Evolutionary conservation across 805 yeast species (phyloP).

Genomic region (Yamadazyma tumulicola): DNA sequence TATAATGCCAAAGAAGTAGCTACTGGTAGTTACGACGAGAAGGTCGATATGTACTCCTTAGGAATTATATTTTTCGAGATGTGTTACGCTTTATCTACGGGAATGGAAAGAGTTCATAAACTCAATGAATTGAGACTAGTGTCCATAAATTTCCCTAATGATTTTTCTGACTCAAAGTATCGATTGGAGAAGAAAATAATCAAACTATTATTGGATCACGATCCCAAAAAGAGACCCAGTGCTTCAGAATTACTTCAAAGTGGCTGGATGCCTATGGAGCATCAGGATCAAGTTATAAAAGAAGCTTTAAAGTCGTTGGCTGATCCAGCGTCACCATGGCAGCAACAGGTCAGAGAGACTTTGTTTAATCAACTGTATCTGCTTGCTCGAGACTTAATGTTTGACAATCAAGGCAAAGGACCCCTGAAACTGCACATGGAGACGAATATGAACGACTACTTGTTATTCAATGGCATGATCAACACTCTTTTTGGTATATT

Average conservation of each 20-base stretch:
- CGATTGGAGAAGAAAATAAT: slow-evolving; percentile 67
- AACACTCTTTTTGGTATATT: slow-evolving; percentile 62
- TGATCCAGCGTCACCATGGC: slow-evolving; percentile 92
- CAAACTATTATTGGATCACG: slow-evolving; percentile 65
- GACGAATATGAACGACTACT: slow-evolving; percentile 38
- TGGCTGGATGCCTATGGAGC: slow-evolving; percentile 82
- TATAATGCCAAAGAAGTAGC: slow-evolving; percentile 90
- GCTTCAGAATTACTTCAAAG: slow-evolving; percentile 74
- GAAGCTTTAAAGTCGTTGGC: slow-evolving; percentile 84
- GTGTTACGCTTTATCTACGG: slow-evolving; percentile 81
- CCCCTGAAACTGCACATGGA: slow-evolving; percentile 24
- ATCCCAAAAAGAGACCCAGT: slow-evolving; percentile 74
- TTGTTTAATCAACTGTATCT: slow-evolving; percentile 82
- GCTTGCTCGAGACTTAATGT: slow-evolving; percentile 79
- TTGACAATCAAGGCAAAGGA: slow-evolving; percentile 49
- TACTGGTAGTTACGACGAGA: slow-evolving; percentile 80
- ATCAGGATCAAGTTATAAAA: slow-evolving; percentile 84
- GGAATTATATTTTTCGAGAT: slow-evolving; percentile 96
- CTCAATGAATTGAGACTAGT: slow-evolving; percentile 61
- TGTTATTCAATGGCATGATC: slow-evolving; percentile 58
- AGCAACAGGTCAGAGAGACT: slow-evolving; percentile 83
- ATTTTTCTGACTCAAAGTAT: slow-evolving; percentile 52
- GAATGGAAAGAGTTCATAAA: slow-evolving; percentile 85
- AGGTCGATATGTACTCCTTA: slow-evolving; percentile 92
- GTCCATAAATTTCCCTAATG: slow-evolving; percentile 64